A percentile compares a stretch with the other conserved stretches of the same genome.
These are phyloP conservation scores for Mikania micrantha DNA, from an alignment of 129 eudicot species.

Conservation along the genomic window DNA sequence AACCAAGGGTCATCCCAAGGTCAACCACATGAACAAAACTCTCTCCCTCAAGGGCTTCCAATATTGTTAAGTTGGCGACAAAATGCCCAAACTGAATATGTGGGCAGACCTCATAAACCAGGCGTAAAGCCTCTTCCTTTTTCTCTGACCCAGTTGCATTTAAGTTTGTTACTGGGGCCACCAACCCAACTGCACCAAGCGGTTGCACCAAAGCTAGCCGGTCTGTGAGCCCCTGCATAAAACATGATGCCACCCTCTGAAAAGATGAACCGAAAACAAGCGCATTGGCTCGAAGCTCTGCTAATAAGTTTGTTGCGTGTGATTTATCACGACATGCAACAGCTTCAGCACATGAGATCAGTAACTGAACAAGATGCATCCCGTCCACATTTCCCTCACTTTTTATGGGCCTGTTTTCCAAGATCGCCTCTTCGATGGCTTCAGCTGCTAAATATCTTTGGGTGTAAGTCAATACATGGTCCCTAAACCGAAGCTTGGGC, in stretches of 20 bases:
- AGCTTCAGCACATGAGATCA: slow-evolving; percentile 50
- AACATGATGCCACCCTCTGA: slow-evolving; percentile 52
- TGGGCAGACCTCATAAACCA: slow-evolving; percentile 40
- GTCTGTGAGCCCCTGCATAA: slow-evolving; percentile 44
- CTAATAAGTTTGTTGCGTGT: slow-evolving; percentile 37
- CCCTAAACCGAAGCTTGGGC: slow-evolving; percentile 33
- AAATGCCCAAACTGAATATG: slow-evolving; percentile 45
- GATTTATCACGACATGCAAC: slow-evolving; percentile 53
- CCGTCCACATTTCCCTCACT: slow-evolving; percentile 39
- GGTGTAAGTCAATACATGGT: slow-evolving; percentile 37
- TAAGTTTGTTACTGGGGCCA: slow-evolving; percentile 17
- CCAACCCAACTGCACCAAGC: slow-evolving; percentile 39
- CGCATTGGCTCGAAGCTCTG: slow-evolving; percentile 42
- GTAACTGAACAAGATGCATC: slow-evolving; percentile 41
- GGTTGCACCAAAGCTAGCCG: slow-evolving; percentile 46
- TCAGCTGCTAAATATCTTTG: slow-evolving; percentile 37
- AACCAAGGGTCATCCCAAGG: slow-evolving; percentile 51
- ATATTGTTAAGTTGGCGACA: slow-evolving; percentile 41
- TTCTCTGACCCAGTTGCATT: slow-evolving; percentile 21
- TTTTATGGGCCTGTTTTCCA: slow-evolving; percentile 11
- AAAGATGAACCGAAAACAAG: slow-evolving; percentile 46
- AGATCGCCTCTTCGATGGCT: slow-evolving; percentile 28
- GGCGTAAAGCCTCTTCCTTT: slow-evolving; percentile 37
- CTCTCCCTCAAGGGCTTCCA: slow-evolving; percentile 72
- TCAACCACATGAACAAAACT: slow-evolving; percentile 53